phyloP scores from a whole-genome alignment of 2,329 filamentous ascomycete genomes.

The Arthrobotrys sinensis region DNA sequence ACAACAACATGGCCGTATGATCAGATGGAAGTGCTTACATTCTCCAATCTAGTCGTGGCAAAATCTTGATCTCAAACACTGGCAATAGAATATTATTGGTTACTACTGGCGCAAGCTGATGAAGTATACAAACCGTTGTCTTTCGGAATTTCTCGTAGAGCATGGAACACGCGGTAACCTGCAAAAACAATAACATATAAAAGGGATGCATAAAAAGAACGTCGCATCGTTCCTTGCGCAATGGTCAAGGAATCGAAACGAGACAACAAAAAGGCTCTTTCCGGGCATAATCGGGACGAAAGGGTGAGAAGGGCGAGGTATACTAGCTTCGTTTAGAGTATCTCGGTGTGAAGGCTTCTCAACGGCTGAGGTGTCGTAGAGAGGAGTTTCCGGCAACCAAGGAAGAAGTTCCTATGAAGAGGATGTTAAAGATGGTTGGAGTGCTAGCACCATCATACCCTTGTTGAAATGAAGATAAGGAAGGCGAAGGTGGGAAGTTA shows the following conservation, averaged over 20 bases:
- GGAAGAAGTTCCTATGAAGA: slow-evolving; percentile 40
- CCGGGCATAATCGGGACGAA: slow-evolving; percentile 14
- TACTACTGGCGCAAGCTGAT: slow-evolving; percentile 45
- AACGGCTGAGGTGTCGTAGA: not conserved
- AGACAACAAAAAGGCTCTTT: slow-evolving; percentile 20
- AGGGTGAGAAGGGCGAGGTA: slow-evolving; percentile 30
- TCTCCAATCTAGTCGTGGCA: not conserved
- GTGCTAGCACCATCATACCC: slow-evolving; percentile 61
- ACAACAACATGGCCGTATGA: too few relatives aligned
- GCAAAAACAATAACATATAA: slow-evolving; percentile 30
- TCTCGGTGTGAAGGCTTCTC: not conserved
- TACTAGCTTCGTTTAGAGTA: slow-evolving; percentile 32
- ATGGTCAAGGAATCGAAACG: slow-evolving; percentile 59
- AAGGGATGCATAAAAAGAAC: slow-evolving; percentile 20
- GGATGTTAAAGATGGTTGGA: slow-evolving; percentile 60
- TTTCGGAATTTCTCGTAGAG: slow-evolving; percentile 15
- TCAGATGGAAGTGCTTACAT: not conserved
- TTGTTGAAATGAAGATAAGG: slow-evolving; percentile 36
- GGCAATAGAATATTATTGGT: slow-evolving; percentile 37
- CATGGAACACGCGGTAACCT: slow-evolving; percentile 11
- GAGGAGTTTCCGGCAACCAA: slow-evolving; percentile 20
- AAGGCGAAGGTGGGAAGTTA: slow-evolving; percentile 22
- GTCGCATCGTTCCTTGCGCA: slow-evolving; percentile 52
- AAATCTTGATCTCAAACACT: slow-evolving; percentile 3
- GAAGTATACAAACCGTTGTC: slow-evolving; percentile 52